A percentile compares a stretch with the other conserved stretches of the same genome.
phyloP scores from a whole-genome alignment of 2,329 filamentous ascomycete genomes.

The Cladophialophora psammophila region DNA sequence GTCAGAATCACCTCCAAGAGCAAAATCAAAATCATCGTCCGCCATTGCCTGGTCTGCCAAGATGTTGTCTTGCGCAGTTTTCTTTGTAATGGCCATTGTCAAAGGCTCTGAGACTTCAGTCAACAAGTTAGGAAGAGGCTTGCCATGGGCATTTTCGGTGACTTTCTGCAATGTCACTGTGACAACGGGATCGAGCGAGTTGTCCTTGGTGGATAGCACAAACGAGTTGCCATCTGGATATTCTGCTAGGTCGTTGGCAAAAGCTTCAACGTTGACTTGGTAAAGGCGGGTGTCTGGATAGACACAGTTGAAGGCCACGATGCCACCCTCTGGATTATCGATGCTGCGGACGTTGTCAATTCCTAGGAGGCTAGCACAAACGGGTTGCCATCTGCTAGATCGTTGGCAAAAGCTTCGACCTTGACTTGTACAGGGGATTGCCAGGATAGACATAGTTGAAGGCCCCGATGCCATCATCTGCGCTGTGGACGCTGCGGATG shows the following conservation, averaged over 20 bases:
- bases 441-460: constrained; percentile 63
- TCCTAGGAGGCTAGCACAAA: no score
- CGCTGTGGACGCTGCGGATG: constrained; percentile 54
- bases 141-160: constrained; percentile 42
- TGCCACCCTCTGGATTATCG: constrained; percentile 71
- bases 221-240: constrained; percentile 65
- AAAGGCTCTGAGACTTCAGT: constrained; percentile 43
- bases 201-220: constrained; percentile 55
- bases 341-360: no score
- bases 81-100: constrained; percentile 24
- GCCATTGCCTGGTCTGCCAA: neutral
- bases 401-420: no score
- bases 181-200: constrained; percentile 43
- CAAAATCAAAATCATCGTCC: constrained; percentile 47
- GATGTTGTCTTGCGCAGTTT: neutral
- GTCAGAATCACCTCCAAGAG: constrained; percentile 46
- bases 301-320: constrained; percentile 68
- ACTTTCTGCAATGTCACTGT: constrained; percentile 32
- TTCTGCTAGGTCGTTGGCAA: constrained; percentile 60
- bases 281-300: constrained; percentile 37
- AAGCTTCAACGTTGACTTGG: constrained; percentile 29
- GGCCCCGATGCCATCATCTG: constrained; percentile 75
- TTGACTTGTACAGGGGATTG: no score
- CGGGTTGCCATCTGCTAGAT: no score
- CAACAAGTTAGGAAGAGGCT: constrained; percentile 38